phyloP scores from a whole-genome alignment of 208 protist species.

The Crithidia acanthocephali region DNA sequence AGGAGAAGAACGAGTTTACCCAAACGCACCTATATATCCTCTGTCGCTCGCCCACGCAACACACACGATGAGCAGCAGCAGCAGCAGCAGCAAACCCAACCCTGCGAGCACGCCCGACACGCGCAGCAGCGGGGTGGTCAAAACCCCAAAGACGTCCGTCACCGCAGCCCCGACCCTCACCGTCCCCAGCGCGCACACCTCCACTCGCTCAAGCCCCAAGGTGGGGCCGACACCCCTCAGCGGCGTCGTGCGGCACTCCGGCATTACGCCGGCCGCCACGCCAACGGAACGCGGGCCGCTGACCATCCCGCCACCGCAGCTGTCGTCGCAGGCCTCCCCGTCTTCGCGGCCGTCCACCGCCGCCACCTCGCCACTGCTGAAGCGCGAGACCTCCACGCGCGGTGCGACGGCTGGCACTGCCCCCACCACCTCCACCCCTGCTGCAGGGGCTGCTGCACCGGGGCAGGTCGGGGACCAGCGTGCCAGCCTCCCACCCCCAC shows the following conservation, averaged over 20 bases:
- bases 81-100: conserved; percentile 5
- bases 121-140: background rate
- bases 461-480: background rate
- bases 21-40: no score
- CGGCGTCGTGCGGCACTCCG: conserved; percentile 5
- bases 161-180: background rate
- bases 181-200: background rate
- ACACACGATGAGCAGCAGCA: conserved; percentile 2
- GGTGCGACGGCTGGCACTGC: background rate
- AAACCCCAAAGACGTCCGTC: background rate
- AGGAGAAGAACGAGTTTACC: no score
- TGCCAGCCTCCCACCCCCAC: conserved; percentile 1
- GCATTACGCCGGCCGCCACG: background rate
- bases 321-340: background rate
- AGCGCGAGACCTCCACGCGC: background rate
- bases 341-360: background rate
- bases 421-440: background rate
- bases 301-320: background rate
- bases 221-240: background rate
- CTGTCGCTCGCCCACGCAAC: no score
- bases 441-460: background rate
- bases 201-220: conserved; percentile 5
- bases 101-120: background rate
- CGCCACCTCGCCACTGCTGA: background rate
- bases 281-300: background rate